These are phyloP conservation scores for Fusarium sp. DNA, from an alignment of 2,329 filamentous ascomycete genomes.

Conservation along the genomic window DNA sequence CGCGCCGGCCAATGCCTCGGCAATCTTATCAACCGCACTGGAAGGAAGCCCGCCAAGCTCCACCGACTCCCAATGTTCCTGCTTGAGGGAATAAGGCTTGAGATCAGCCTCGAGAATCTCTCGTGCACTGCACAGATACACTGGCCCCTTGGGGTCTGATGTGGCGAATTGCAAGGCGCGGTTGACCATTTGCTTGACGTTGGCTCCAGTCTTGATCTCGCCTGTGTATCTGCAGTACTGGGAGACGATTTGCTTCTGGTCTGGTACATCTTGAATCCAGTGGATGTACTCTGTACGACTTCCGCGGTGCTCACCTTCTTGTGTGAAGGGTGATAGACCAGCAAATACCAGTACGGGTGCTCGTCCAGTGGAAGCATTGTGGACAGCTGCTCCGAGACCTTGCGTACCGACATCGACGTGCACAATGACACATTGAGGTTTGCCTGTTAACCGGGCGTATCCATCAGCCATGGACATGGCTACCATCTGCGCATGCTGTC, in stretches of 20 bases:
- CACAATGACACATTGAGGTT: slow-evolving; percentile 82
- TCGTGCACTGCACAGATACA: slow-evolving; percentile 82
- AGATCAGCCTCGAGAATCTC: slow-evolving; percentile 92
- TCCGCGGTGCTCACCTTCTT: slow-evolving; percentile 82
- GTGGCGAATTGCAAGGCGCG: slow-evolving; percentile 85
- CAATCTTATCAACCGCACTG: slow-evolving; percentile 69
- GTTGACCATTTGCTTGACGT: slow-evolving; percentile 91
- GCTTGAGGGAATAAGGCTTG: slow-evolving; percentile 76
- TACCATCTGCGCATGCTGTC: slow-evolving; percentile 72
- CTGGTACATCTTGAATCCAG: slow-evolving; percentile 87
- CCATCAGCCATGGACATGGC: slow-evolving; percentile 88
- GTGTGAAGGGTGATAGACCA: slow-evolving; percentile 80
- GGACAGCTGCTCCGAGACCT: slow-evolving; percentile 80
- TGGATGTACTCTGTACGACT: slow-evolving; percentile 88
- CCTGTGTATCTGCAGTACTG: slow-evolving; percentile 89
- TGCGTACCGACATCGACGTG: slow-evolving; percentile 88
- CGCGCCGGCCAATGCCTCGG: slow-evolving; percentile 72
- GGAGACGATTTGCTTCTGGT: slow-evolving; percentile 82
- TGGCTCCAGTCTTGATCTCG: slow-evolving; percentile 86
- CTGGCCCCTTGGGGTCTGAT: slow-evolving; percentile 81
- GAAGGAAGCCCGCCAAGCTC: slow-evolving; percentile 71
- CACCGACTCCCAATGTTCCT: slow-evolving; percentile 78
- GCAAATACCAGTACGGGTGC: slow-evolving; percentile 84
- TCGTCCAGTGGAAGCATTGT: slow-evolving; percentile 82
- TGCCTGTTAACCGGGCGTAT: slow-evolving; percentile 78